Percentiles rank a stretch among this genome's conserved stretches.
Conservation (phyloP, 1,139 yeast species). For the Groenewaldozyma sp. region DNA sequence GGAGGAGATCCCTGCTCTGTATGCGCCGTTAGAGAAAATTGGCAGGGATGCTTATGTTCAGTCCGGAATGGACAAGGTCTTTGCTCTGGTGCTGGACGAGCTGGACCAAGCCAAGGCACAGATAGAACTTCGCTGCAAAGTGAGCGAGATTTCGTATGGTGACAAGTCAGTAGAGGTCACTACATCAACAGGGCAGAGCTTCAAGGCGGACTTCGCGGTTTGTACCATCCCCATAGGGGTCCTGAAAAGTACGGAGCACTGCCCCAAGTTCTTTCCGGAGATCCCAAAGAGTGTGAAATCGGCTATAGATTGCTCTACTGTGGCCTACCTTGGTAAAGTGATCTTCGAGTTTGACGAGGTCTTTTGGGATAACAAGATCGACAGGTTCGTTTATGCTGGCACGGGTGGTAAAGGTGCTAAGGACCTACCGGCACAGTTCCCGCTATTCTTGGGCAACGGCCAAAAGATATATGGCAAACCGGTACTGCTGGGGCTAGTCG, state of each 20-base stretch:
- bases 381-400: slow-evolving; percentile 40
- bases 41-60: slow-evolving; percentile 66
- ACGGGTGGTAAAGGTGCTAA: slow-evolving; percentile 7
- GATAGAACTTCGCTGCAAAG: slow-evolving; percentile 38
- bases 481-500: slow-evolving; percentile 52
- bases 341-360: slow-evolving; percentile 56
- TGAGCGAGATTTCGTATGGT: slow-evolving; percentile 31
- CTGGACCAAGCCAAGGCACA: slow-evolving; percentile 11
- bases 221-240: slow-evolving; percentile 71
- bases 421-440: slow-evolving; percentile 33
- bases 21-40: slow-evolving; percentile 43
- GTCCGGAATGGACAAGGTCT: slow-evolving; percentile 39
- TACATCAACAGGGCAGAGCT: slow-evolving; percentile 24
- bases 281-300: slow-evolving; percentile 41
- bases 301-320: slow-evolving; percentile 45
- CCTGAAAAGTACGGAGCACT: slow-evolving; percentile 23
- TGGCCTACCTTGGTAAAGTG: slow-evolving; percentile 71
- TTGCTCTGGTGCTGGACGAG: slow-evolving; percentile 11
- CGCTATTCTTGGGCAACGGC: slow-evolving; percentile 42
- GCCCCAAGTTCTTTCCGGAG: slow-evolving; percentile 47
- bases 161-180: slow-evolving; percentile 15
- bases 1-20: slow-evolving; percentile 53
- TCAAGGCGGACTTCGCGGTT: slow-evolving; percentile 40
- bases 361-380: slow-evolving; percentile 53
- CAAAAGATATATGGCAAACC: slow-evolving; percentile 32